phyloP scores from a whole-genome alignment of 2,329 filamentous ascomycete species.

The Huntiella decipiens region DNA sequence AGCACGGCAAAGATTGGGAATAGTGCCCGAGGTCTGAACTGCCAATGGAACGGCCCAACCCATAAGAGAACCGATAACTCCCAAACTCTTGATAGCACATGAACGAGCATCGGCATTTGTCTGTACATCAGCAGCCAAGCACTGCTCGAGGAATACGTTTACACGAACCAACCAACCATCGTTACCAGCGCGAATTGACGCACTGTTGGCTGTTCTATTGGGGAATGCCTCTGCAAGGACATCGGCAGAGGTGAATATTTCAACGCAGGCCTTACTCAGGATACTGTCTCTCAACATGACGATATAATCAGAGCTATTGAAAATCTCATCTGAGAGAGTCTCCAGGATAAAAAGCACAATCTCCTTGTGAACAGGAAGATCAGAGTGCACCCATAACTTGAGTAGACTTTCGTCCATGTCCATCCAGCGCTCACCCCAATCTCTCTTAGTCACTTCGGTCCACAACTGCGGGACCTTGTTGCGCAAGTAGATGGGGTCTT shows the following conservation, averaged over 20 bases:
- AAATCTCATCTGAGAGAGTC: conserved; percentile 83
- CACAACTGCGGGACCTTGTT: conserved; percentile 92
- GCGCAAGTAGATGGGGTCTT: conserved; percentile 65
- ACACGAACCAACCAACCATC: conserved; percentile 79
- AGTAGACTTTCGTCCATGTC: conserved; percentile 80
- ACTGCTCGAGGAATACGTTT: conserved; percentile 53
- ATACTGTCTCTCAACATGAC: conserved; percentile 67
- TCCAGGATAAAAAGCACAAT: conserved; percentile 79
- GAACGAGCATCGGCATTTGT: conserved; percentile 46
- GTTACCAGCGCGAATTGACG: conserved; percentile 53
- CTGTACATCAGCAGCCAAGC: conserved; percentile 45
- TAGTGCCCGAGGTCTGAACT: conserved; percentile 49
- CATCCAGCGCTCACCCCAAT: conserved; percentile 84
- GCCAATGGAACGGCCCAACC: conserved; percentile 77
- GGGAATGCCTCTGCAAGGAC: conserved; percentile 62
- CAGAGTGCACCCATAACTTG: conserved; percentile 57
- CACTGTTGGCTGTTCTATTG: conserved; percentile 41
- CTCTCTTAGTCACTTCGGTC: conserved; percentile 85
- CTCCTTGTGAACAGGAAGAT: conserved; percentile 51
- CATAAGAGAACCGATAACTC: conserved; percentile 60
- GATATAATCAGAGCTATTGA: conserved; percentile 73
- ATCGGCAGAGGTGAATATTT: conserved; percentile 69
- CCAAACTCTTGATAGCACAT: conserved; percentile 58
- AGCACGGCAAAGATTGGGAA: conserved; percentile 50
- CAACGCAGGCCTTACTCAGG: conserved; percentile 75